These are phyloP conservation scores for Epithele typhae DNA, from an alignment of 768 basidiomycete genomes.

Conservation along the genomic window DNA sequence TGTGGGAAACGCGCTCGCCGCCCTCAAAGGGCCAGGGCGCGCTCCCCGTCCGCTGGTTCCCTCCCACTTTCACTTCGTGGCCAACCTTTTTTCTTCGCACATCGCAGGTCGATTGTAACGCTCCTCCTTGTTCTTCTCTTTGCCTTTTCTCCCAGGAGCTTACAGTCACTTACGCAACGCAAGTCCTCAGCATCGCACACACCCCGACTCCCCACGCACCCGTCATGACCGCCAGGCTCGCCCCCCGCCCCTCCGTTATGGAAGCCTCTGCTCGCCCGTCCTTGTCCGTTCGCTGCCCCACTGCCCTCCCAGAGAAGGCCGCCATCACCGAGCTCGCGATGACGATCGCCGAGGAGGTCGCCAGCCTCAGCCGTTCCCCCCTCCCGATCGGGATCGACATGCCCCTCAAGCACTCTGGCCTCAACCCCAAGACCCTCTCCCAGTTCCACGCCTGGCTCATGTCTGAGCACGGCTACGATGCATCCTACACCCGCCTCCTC, in stretches of 20 bases:
- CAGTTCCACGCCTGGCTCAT: slow-evolving; percentile 31
- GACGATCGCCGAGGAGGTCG: slow-evolving; percentile 31
- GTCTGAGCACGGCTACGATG: slow-evolving; percentile 27
- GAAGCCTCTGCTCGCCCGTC: slow-evolving; percentile 15
- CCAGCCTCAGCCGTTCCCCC: slow-evolving; percentile 26
- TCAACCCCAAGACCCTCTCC: slow-evolving; percentile 28
- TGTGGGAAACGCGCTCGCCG: no score
- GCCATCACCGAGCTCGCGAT: slow-evolving; percentile 24
- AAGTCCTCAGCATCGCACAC: slow-evolving; percentile 14
- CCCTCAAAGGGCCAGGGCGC: slow-evolving; percentile 4
- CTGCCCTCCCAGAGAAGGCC: slow-evolving; percentile 7
- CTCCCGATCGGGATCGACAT: slow-evolving; percentile 25
- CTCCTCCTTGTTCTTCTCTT: slow-evolving; percentile 6
- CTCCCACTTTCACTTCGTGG: slow-evolving; percentile 12
- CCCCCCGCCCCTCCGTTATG: slow-evolving; percentile 18
- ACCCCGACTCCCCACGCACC: slow-evolving; percentile 11
- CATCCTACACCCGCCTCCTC: slow-evolving; percentile 26
- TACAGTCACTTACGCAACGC: slow-evolving; percentile 17
- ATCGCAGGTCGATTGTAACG: slow-evolving; percentile 20
- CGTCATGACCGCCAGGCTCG: slow-evolving; percentile 23
- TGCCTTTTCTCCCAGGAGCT: slow-evolving; percentile 9
- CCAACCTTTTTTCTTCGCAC: slow-evolving; percentile 15
- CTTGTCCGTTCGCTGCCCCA: slow-evolving; percentile 13
- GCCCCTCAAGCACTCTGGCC: slow-evolving; percentile 29
- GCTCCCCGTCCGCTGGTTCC: slow-evolving; percentile 5